Conservation (phyloP, 108 stramenopile genomes). For the Cyclostephanos tholiformis region DNA sequence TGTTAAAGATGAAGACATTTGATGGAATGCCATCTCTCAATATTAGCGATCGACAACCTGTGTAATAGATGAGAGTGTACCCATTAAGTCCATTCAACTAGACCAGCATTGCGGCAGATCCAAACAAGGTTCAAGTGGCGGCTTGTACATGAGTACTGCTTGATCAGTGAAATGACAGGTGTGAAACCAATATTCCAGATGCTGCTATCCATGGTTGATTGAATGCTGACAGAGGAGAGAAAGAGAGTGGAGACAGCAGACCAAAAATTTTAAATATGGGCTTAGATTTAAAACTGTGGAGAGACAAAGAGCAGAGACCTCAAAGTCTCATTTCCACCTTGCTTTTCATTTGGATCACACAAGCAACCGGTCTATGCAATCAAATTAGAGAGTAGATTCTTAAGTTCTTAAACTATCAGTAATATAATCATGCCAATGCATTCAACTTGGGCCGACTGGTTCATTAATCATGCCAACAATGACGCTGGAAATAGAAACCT, state of each 20-base stretch:
- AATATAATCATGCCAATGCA: no score
- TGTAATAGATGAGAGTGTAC: constrained; percentile 40
- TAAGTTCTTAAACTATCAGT: no score
- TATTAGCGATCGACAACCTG: constrained; percentile 32
- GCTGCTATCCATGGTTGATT: constrained; percentile 37
- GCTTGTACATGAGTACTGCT: constrained; percentile 25
- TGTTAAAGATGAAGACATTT: constrained; percentile 40
- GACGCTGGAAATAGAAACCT: neutral
- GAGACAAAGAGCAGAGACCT: no score
- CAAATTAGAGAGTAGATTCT: no score
- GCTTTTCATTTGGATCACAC: no score
- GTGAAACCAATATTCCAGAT: constrained; percentile 49
- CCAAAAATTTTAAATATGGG: no score
- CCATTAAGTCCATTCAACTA: constrained; percentile 32
- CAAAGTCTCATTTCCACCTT: no score
- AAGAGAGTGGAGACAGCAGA: no score
- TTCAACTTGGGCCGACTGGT: neutral
- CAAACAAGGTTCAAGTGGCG: constrained; percentile 45
- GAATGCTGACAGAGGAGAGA: no score
- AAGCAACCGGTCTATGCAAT: no score
- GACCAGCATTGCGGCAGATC: constrained; percentile 45
- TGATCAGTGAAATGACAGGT: constrained; percentile 36
- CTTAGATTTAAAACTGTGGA: no score
- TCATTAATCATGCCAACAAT: neutral
- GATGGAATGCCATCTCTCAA: constrained; percentile 29